Conservation (phyloP, 345 rosid genomes). For the Eucalyptus sp. region DNA sequence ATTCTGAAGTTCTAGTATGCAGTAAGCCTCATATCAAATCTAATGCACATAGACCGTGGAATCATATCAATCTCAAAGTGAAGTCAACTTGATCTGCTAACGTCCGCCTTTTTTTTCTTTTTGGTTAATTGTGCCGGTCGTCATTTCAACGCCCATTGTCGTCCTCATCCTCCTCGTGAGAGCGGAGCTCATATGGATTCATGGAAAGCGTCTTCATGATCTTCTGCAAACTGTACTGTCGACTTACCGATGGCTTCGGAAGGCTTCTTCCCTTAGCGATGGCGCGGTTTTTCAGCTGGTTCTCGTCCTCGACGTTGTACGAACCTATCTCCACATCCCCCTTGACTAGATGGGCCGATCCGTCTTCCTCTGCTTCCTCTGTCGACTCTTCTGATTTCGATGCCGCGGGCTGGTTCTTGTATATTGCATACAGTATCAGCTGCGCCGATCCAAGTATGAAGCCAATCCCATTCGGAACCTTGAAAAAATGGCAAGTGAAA, state of each 20-base stretch:
- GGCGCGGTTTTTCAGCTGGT: background rate
- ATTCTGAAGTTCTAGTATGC: background rate
- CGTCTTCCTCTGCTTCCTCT: constrained; percentile 7
- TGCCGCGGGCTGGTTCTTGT: constrained; percentile 16
- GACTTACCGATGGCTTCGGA: constrained; percentile 3
- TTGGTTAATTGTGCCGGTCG: background rate
- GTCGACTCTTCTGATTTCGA: background rate
- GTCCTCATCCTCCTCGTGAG: background rate
- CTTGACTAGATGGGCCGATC: constrained; percentile 6
- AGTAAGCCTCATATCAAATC: background rate
- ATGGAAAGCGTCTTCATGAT: constrained; percentile 10
- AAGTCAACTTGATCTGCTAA: background rate
- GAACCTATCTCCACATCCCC: constrained; percentile 8
- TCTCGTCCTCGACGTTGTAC: background rate
- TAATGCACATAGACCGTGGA: background rate
- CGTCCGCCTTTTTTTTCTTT: background rate
- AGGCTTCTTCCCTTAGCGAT: constrained; percentile 4
- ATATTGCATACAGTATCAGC: constrained; percentile 25
- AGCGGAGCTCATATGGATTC: constrained; percentile 8
- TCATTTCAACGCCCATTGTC: background rate
- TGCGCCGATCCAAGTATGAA: constrained; percentile 39
- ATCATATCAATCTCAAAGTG: background rate
- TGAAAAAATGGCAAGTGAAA: background rate
- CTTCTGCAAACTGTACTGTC: constrained; percentile 13
- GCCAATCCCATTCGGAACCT: constrained; percentile 46